A percentile compares a stretch with the other conserved stretches of the same genome.
These are phyloP conservation scores for Elsinoe necatrix DNA, from an alignment of 2,329 filamentous ascomycete genomes.

Conservation along the genomic window DNA sequence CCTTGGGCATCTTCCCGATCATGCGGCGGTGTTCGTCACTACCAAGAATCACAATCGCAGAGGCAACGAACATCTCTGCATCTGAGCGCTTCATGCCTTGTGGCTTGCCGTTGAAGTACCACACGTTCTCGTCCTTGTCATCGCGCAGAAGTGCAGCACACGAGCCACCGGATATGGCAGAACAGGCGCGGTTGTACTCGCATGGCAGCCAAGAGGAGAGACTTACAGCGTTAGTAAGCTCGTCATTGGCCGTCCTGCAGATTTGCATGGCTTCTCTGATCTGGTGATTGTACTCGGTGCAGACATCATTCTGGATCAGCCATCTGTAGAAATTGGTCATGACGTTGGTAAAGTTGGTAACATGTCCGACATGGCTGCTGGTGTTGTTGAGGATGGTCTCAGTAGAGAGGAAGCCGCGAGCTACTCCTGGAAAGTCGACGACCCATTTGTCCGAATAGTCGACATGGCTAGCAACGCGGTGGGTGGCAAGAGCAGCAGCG, in stretches of 20 bases:
- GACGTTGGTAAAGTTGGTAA: slow-evolving; percentile 56
- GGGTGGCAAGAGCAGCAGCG: slow-evolving; percentile 55
- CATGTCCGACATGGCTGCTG: slow-evolving; percentile 26
- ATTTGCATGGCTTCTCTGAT: slow-evolving; percentile 57
- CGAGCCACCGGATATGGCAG: slow-evolving; percentile 55
- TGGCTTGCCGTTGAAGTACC: slow-evolving; percentile 29
- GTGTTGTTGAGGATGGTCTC: not conserved
- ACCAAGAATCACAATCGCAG: slow-evolving; percentile 21
- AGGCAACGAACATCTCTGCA: slow-evolving; percentile 14
- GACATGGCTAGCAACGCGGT: slow-evolving; percentile 42
- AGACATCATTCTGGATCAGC: slow-evolving; percentile 73
- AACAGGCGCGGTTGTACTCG: slow-evolving; percentile 66
- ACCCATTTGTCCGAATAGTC: slow-evolving; percentile 47
- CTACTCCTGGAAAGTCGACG: slow-evolving; percentile 73
- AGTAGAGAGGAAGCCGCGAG: slow-evolving; percentile 60
- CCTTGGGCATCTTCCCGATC: slow-evolving; percentile 36
- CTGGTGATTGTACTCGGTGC: slow-evolving; percentile 65
- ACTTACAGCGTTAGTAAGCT: slow-evolving; percentile 54
- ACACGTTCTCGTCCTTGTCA: slow-evolving; percentile 35
- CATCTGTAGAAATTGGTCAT: slow-evolving; percentile 86
- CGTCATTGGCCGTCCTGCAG: slow-evolving; percentile 57
- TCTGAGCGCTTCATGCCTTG: not conserved
- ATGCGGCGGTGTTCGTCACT: slow-evolving; percentile 28
- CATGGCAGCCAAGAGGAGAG: slow-evolving; percentile 57
- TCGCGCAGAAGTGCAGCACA: slow-evolving; percentile 30